Conservation (phyloP, 768 basidiomycete genomes). For the Fomitopsis pulvina region DNA sequence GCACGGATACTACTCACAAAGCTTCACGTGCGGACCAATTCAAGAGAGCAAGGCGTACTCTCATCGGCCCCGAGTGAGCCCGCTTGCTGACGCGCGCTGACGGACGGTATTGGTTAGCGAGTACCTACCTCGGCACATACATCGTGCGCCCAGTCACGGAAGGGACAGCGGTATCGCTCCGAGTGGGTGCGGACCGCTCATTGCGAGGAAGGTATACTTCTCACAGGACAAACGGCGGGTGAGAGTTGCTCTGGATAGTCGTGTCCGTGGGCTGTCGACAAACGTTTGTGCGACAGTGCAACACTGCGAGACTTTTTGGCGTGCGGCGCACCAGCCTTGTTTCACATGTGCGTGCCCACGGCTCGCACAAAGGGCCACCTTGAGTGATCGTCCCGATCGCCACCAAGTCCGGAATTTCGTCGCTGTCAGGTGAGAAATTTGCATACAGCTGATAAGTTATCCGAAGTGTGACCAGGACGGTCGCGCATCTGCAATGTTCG, state of each 20-base stretch:
- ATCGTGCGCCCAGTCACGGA: no score
- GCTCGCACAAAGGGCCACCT: neutral
- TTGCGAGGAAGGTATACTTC: neutral
- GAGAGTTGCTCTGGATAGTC: no score
- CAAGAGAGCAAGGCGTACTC: neutral
- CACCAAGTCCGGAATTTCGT: neutral
- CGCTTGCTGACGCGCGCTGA: no score
- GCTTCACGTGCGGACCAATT: neutral
- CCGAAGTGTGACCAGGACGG: no score
- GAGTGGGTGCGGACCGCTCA: neutral
- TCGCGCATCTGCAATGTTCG: no score
- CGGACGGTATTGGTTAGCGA: no score
- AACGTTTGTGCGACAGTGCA: neutral
- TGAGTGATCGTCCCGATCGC: neutral
- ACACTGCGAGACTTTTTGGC: no score
- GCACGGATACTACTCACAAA: no score
- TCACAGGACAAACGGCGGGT: no score
- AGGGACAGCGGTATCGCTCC: neutral
- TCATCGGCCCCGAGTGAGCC: neutral
- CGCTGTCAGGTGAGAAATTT: no score
- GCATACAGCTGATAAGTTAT: no score
- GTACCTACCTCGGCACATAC: no score
- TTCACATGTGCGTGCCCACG: neutral
- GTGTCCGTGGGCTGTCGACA: neutral
- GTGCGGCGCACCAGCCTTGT: neutral